Percentiles rank a stretch among this genome's conserved stretches.
Conservation (phyloP, 805 yeast genomes). For the Jamesozyma lodderae region DNA sequence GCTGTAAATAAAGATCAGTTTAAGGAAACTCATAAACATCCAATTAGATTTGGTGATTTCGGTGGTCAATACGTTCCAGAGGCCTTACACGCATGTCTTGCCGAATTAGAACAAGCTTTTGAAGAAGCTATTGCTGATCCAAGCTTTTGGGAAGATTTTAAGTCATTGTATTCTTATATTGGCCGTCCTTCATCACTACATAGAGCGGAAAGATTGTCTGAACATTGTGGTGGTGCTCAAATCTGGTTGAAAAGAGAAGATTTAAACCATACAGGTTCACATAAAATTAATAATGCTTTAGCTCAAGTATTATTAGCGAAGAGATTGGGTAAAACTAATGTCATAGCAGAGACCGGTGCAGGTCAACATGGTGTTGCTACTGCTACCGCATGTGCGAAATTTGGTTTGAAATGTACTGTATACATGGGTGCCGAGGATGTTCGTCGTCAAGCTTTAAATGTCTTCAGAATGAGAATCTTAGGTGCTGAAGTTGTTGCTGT, state of each 20-base stretch:
- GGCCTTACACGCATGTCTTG: constrained; percentile 81
- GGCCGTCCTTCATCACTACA: constrained; percentile 95
- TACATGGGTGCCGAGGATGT: constrained; percentile 99
- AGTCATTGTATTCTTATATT: constrained; percentile 75
- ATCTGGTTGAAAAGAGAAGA: constrained; percentile 99
- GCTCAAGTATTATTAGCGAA: constrained; percentile 76
- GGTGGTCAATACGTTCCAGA: constrained; percentile 99
- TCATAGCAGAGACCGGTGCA: constrained; percentile 88
- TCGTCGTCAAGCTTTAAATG: constrained; percentile 95
- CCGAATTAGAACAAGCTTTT: constrained; percentile 82
- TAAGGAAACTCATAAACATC: constrained; percentile 55
- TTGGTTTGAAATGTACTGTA: constrained; percentile 88
- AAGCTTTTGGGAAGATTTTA: constrained; percentile 86
- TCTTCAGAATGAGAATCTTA: constrained; percentile 90
- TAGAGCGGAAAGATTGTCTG: constrained; percentile 81
- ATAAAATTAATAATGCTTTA: constrained; percentile 75
- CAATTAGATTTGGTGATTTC: constrained; percentile 82
- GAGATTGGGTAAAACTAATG: constrained; percentile 65
- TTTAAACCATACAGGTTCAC: constrained; percentile 82
- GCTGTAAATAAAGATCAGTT: constrained; percentile 22
- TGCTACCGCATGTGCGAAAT: constrained; percentile 86
- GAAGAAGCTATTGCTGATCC: constrained; percentile 85
- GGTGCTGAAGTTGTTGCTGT: constrained; percentile 96
- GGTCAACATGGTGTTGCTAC: constrained; percentile 93
- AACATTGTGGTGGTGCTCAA: constrained; percentile 87